phyloP scores from a whole-genome alignment of 176 grass and related monocot species.

The Lolium rigidum region DNA sequence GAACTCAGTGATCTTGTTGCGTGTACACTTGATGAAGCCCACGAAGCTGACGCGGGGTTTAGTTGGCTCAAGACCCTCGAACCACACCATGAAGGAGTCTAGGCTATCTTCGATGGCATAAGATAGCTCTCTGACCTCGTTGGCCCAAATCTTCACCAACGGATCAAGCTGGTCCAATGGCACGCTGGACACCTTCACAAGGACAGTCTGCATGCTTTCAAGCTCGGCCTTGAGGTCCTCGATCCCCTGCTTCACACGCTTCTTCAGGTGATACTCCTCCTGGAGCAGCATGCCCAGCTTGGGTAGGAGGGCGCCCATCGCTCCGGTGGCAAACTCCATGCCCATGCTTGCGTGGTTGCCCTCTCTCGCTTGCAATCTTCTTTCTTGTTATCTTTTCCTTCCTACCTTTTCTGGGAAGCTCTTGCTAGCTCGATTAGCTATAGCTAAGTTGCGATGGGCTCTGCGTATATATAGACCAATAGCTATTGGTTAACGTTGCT shows the following conservation, averaged over 20 bases:
- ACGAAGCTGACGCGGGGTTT: background rate
- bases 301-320: background rate
- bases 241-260: background rate
- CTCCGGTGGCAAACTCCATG: constrained; percentile 19
- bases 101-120: constrained; percentile 27
- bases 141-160: background rate
- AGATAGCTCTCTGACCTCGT: background rate
- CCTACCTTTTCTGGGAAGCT: background rate
- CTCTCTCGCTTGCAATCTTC: background rate
- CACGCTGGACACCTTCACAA: background rate
- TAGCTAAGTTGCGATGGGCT: background rate
- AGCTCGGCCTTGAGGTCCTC: background rate
- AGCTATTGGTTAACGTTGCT: no score
- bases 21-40: background rate
- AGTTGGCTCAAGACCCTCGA: background rate
- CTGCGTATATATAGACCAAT: background rate
- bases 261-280: background rate
- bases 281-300: background rate
- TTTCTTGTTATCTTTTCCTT: background rate
- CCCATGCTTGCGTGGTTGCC: background rate
- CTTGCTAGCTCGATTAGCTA: background rate
- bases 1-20: background rate
- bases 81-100: background rate
- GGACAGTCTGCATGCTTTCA: background rate
- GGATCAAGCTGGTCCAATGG: background rate